These are phyloP conservation scores for Sodiomyces alkalinus DNA, from an alignment of 2,329 filamentous ascomycete genomes.

Conservation along the genomic window DNA sequence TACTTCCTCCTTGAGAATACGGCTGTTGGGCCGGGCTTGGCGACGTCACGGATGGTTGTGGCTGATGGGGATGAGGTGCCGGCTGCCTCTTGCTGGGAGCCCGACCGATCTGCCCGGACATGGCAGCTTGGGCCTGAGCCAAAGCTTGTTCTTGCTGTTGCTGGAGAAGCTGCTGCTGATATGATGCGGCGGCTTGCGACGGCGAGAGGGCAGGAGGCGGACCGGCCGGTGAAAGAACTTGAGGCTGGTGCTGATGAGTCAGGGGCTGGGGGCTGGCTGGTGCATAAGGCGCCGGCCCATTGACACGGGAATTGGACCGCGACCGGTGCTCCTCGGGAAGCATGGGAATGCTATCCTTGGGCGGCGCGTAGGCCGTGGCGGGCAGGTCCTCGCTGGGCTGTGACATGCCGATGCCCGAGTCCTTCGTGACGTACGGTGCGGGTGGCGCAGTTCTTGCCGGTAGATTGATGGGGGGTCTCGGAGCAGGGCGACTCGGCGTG, in stretches of 20 bases:
- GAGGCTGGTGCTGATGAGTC: too few species aligned
- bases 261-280: conserved; percentile 26
- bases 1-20: conserved; percentile 6
- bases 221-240: conserved; percentile 26
- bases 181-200: conserved; percentile 26
- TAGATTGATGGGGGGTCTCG: conserved; percentile 61
- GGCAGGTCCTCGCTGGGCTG: conserved; percentile 40
- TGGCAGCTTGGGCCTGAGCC: conserved; percentile 63
- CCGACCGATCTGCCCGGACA: conserved; percentile 55
- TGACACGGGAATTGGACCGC: conserved; percentile 50
- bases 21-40: conserved; percentile 29
- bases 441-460: conserved; percentile 42
- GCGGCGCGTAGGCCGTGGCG: conserved; percentile 25
- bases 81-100: conserved; percentile 58
- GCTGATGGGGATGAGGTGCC: conserved; percentile 23
- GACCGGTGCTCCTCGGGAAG: conserved; percentile 53
- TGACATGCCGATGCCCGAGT: conserved; percentile 46
- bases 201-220: too few species aligned
- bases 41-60: not conserved
- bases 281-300: conserved; percentile 35
- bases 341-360: conserved; percentile 43
- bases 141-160: conserved; percentile 82
- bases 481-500: conserved; percentile 72
- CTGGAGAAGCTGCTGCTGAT: conserved; percentile 51
- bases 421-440: conserved; percentile 40